Conservation (phyloP, 495 filamentous ascomycete species). For the Talaromyces liani region DNA sequence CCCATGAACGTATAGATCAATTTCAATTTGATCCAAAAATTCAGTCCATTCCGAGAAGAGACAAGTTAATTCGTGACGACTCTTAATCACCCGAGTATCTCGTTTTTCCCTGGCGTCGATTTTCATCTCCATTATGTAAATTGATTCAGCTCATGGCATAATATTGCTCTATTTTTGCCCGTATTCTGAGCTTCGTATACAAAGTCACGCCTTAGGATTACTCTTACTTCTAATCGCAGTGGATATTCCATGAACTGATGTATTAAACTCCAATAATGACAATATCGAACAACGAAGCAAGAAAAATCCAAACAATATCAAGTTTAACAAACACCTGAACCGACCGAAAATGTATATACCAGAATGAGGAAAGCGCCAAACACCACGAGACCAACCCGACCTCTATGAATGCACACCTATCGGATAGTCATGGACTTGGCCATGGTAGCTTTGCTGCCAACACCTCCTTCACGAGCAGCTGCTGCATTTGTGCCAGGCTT, state of each 20-base stretch:
- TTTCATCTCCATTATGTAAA: too few species aligned
- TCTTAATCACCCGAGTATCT: too few species aligned
- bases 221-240: neutral
- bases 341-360: constrained; percentile 2
- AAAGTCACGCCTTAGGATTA: too few species aligned
- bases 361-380: neutral
- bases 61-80: too few species aligned
- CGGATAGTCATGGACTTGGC: constrained; percentile 97
- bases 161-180: too few species aligned
- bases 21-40: too few species aligned
- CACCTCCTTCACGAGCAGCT: constrained; percentile 46
- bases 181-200: too few species aligned
- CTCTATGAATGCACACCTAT: constrained; percentile 36
- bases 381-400: neutral
- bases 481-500: constrained; percentile 64
- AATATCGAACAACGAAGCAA: constrained; percentile 9
- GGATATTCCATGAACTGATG: neutral
- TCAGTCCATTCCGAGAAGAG: too few species aligned
- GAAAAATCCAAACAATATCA: neutral
- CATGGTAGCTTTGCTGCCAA: constrained; percentile 63
- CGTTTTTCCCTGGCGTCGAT: too few species aligned
- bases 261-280: constrained; percentile 9
- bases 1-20: too few species aligned
- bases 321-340: neutral
- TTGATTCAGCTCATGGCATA: too few species aligned